These are phyloP conservation scores for Porodaedalea pini DNA, from an alignment of 1,284 basidiomycete species.

Conservation along the genomic window DNA sequence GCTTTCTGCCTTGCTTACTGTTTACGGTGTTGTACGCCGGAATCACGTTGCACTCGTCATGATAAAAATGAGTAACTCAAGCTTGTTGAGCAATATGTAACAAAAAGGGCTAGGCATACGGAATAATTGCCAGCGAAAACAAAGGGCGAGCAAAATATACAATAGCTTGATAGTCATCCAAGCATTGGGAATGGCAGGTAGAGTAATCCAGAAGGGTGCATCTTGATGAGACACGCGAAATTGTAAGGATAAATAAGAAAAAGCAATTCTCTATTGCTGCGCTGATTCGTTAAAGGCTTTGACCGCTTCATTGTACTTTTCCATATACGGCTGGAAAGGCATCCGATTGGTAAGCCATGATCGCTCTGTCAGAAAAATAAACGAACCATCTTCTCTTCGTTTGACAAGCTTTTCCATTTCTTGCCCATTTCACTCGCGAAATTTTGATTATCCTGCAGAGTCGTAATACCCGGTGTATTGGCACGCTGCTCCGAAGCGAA, in stretches of 20 bases:
- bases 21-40: not conserved
- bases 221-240: not conserved
- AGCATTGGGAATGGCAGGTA: not conserved
- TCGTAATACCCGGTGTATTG: not conserved
- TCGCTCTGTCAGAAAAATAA: not conserved
- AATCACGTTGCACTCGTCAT: not conserved
- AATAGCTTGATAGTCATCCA: not conserved
- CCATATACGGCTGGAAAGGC: not conserved
- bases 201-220: too few relatives aligned
- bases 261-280: too few relatives aligned
- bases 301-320: too few relatives aligned
- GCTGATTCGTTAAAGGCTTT: too few relatives aligned
- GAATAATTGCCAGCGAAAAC: not conserved
- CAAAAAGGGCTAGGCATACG: not conserved
- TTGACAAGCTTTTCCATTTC: constrained; percentile 5
- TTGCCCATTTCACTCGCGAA: not conserved
- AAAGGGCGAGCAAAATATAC: not conserved
- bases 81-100: not conserved
- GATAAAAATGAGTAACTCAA: not conserved
- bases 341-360: not conserved
- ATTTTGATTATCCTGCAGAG: not conserved
- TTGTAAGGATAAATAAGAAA: not conserved
- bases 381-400: constrained; percentile 5
- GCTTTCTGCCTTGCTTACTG: not conserved
- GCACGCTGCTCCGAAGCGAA: not conserved